Evolutionary conservation across 2,329 filamentous ascomycete genomes (phyloP).

Genomic region (Colletotrichum neosansevieriae): DNA sequence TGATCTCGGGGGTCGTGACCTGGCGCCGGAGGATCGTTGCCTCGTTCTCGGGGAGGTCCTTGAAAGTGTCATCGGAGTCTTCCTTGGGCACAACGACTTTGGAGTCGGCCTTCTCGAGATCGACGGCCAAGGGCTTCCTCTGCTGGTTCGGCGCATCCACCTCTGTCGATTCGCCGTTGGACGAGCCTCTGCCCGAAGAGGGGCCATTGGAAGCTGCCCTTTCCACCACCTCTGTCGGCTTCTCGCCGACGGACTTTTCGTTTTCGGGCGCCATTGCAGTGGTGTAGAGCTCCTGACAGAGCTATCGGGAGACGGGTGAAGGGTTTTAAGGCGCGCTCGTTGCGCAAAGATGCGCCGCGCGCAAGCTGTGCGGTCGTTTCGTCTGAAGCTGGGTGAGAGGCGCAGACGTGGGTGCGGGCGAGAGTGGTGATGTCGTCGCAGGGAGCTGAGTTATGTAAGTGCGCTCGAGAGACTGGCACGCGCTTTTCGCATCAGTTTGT

Average conservation of each 20-base stretch:
- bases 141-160: slow-evolving; percentile 26
- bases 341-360: slow-evolving; percentile 32
- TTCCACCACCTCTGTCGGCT: slow-evolving; percentile 38
- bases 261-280: slow-evolving; percentile 28
- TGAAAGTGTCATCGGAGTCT: slow-evolving; percentile 66
- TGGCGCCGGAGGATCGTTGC: slow-evolving; percentile 76
- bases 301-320: background rate
- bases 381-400: slow-evolving; percentile 8
- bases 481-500: slow-evolving; percentile 16
- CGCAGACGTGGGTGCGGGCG: slow-evolving; percentile 1
- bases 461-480: slow-evolving; percentile 6
- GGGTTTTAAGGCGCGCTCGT: slow-evolving; percentile 16
- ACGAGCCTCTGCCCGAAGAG: slow-evolving; percentile 50
- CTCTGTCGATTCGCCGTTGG: slow-evolving; percentile 50
- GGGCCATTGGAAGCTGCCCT: slow-evolving; percentile 44
- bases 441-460: background rate
- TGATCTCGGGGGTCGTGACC: slow-evolving; percentile 72
- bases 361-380: slow-evolving; percentile 22
- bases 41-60: slow-evolving; percentile 74
- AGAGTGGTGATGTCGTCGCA: slow-evolving; percentile 25
- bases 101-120: slow-evolving; percentile 59
- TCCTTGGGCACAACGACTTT: slow-evolving; percentile 52
- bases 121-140: slow-evolving; percentile 42
- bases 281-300: slow-evolving; percentile 11
- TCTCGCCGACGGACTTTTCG: slow-evolving; percentile 31